Conservation (phyloP, 2,329 filamentous ascomycete genomes). For the Arthrobotrys conoides region DNA sequence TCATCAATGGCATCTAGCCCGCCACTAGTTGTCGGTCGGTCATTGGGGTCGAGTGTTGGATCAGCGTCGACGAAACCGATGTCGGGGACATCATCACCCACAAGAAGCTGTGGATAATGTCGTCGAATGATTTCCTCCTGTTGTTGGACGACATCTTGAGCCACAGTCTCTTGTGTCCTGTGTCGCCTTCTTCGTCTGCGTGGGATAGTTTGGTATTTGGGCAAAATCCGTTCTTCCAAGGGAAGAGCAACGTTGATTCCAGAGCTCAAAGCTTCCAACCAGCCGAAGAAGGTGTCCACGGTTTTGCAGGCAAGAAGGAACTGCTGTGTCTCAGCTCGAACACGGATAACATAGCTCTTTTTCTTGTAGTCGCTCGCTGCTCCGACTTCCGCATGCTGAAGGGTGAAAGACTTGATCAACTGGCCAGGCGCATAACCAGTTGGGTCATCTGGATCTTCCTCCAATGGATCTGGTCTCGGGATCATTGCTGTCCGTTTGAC, state of each 20-base stretch:
- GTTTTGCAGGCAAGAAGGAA: constrained; percentile 78
- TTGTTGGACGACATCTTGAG: constrained; percentile 52
- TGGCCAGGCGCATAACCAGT: constrained; percentile 67
- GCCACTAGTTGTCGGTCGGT: constrained; percentile 43
- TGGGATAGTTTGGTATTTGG: constrained; percentile 75
- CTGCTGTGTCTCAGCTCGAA: constrained; percentile 81
- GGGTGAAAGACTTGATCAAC: constrained; percentile 77
- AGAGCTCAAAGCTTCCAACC: constrained; percentile 79
- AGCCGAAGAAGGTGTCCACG: constrained; percentile 76
- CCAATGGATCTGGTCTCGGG: constrained; percentile 43
- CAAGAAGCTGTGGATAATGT: constrained; percentile 59
- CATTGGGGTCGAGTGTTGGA: constrained; percentile 42
- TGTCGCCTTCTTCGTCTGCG: constrained; percentile 65
- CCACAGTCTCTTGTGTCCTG: constrained; percentile 36
- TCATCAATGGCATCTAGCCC: constrained; percentile 61
- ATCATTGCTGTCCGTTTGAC: constrained; percentile 69
- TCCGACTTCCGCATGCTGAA: constrained; percentile 81
- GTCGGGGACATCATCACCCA: constrained; percentile 36
- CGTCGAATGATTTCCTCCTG: constrained; percentile 62
- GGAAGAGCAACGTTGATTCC: constrained; percentile 80
- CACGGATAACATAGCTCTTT: constrained; percentile 78
- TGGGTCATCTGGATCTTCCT: constrained; percentile 60
- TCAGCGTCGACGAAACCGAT: constrained; percentile 20
- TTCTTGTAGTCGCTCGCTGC: constrained; percentile 81
- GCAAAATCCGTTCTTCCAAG: constrained; percentile 78